A percentile compares a stretch with the other conserved stretches of the same genome.
Conservation (phyloP, 306 rosid genomes). For the Prunus armeniaca region DNA sequence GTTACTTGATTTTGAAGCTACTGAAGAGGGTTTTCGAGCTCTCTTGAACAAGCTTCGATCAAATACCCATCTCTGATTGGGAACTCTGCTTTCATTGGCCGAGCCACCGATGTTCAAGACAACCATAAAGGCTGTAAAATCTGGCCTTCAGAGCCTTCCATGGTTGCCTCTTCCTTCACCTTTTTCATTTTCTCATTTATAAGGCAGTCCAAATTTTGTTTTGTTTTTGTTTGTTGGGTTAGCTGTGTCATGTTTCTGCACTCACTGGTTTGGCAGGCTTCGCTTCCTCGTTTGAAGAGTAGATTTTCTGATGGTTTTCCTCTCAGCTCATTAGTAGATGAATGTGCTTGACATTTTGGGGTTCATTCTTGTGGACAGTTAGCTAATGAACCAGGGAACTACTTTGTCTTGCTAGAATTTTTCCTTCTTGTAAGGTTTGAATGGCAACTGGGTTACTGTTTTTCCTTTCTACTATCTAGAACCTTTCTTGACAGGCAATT, state of each 20-base stretch:
- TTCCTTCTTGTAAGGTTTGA: slow-evolving; percentile 70
- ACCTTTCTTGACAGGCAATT: neutral
- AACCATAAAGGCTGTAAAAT: slow-evolving; percentile 35
- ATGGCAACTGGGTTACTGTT: slow-evolving; percentile 1
- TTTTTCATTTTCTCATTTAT: neutral
- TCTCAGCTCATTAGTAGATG: slow-evolving; percentile 56
- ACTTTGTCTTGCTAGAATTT: slow-evolving; percentile 69
- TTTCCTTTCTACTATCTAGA: neutral
- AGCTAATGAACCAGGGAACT: slow-evolving; percentile 47
- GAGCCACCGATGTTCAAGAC: slow-evolving; percentile 31
- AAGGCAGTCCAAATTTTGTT: neutral
- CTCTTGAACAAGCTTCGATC: slow-evolving; percentile 56
- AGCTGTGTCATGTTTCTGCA: neutral
- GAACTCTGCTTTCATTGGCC: slow-evolving; percentile 50
- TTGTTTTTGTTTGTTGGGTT: neutral
- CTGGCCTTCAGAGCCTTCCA: slow-evolving; percentile 74
- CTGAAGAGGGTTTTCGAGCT: slow-evolving; percentile 36
- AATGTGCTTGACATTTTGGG: slow-evolving; percentile 44
- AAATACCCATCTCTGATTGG: slow-evolving; percentile 54
- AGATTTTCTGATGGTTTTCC: slow-evolving; percentile 46
- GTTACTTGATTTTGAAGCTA: slow-evolving; percentile 20
- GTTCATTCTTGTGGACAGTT: slow-evolving; percentile 22
- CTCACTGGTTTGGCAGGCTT: slow-evolving; percentile 43
- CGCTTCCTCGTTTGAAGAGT: slow-evolving; percentile 40
- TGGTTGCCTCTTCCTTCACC: slow-evolving; percentile 55